Percentiles rank a stretch among this genome's conserved stretches.
These are phyloP conservation scores for Ambispora gerdemannii DNA, from an alignment of 192 early-diverging fungal species.

Conservation along the genomic window DNA sequence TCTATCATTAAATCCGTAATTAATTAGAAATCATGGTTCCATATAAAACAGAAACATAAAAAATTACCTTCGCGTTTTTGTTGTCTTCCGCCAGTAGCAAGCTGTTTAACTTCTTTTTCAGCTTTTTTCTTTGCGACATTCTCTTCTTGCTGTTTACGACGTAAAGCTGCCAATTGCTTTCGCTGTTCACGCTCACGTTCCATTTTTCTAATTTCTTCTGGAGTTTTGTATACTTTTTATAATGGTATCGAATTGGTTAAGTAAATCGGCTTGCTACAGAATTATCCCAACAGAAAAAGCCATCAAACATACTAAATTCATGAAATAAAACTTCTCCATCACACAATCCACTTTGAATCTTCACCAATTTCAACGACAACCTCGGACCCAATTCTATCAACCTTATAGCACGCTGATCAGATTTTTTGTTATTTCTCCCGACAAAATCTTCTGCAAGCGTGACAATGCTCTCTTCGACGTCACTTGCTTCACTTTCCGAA, in stretches of 20 bases:
- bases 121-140: conserved; percentile 80
- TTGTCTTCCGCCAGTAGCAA: conserved; percentile 41
- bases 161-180: conserved; percentile 59
- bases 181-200: conserved; percentile 58
- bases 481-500: conserved; percentile 90
- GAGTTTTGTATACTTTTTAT: conserved; percentile 62
- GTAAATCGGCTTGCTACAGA: no score
- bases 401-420: conserved; percentile 82
- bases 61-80: neutral
- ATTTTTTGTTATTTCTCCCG: conserved; percentile 66
- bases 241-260: neutral
- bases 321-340: conserved; percentile 94
- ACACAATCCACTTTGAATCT: conserved; percentile 87
- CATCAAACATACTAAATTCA: conserved; percentile 68
- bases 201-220: conserved; percentile 67
- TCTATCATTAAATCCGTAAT: neutral
- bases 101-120: conserved; percentile 55
- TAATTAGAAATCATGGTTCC: neutral
- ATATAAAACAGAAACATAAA: neutral
- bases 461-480: conserved; percentile 83
- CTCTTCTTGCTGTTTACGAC: conserved; percentile 75
- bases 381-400: conserved; percentile 90
- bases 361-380: conserved; percentile 79
- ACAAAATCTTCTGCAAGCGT: conserved; percentile 79
- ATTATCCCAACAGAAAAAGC: no score